Percentiles rank a stretch among this genome's conserved stretches.
phyloP scores from a whole-genome alignment of 352 stramenopile genomes.

The Phytophthora constricta region DNA sequence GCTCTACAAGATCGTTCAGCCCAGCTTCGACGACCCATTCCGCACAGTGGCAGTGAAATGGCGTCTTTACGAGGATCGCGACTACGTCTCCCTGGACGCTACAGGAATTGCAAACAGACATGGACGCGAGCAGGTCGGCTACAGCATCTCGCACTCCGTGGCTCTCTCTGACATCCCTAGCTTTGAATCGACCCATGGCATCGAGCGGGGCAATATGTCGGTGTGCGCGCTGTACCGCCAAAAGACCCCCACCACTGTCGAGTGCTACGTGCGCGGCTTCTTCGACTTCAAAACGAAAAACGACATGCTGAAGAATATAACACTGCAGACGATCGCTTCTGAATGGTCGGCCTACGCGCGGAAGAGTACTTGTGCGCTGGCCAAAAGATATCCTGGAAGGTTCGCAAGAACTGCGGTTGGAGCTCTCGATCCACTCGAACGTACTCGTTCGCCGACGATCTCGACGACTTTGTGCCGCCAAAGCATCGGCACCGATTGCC shows the following conservation, averaged over 20 bases:
- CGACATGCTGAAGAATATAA: conserved; percentile 39
- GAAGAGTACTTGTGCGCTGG: conserved; percentile 40
- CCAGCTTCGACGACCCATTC: conserved; percentile 64
- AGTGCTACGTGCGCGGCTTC: conserved; percentile 55
- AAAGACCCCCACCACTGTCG: conserved; percentile 35
- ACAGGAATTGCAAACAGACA: conserved; percentile 36
- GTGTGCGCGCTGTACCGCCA: conserved; percentile 51
- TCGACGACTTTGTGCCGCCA: conserved; percentile 34
- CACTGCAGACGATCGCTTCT: conserved; percentile 38
- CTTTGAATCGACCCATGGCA: conserved; percentile 33
- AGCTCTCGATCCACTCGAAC: conserved; percentile 32
- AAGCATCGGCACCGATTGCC: conserved; percentile 3
- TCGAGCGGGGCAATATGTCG: conserved; percentile 58
- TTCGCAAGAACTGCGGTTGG: conserved; percentile 41
- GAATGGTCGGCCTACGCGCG: conserved; percentile 41
- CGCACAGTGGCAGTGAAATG: conserved; percentile 48
- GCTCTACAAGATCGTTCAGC: conserved; percentile 51
- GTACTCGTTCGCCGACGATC: conserved; percentile 43
- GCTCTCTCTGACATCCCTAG: conserved; percentile 40
- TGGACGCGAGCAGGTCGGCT: conserved; percentile 44
- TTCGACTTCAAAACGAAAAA: conserved; percentile 47
- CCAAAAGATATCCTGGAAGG: conserved; percentile 48
- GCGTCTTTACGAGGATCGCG: conserved; percentile 40
- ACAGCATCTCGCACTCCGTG: conserved; percentile 52
- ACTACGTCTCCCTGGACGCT: conserved; percentile 46